A percentile compares a stretch with the other conserved stretches of the same genome.
phyloP scores from a whole-genome alignment of 2,329 filamentous ascomycete genomes.

The Ophiostoma ulmi region DNA sequence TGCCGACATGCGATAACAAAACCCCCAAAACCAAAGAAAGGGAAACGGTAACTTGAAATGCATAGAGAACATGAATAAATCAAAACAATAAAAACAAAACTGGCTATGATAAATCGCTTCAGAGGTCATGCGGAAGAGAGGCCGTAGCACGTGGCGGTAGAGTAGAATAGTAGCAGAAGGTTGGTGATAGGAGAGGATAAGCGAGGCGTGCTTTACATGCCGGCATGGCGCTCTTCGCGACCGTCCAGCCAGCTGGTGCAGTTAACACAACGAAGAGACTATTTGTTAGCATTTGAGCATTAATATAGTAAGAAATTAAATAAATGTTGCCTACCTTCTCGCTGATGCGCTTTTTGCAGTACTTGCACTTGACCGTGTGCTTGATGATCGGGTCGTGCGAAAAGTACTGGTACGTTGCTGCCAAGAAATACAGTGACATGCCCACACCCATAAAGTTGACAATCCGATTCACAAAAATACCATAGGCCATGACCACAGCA shows the following conservation, averaged over 20 bases:
- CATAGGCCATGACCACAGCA: slow-evolving; percentile 67
- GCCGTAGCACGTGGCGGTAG: neutral
- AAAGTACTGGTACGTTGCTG: slow-evolving; percentile 55
- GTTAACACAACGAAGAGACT: slow-evolving; percentile 45
- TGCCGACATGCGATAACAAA: neutral
- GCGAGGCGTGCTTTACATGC: slow-evolving; percentile 17
- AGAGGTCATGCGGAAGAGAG: neutral
- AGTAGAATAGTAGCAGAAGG: neutral
- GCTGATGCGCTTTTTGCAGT: slow-evolving; percentile 59
- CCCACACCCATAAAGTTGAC: slow-evolving; percentile 64
- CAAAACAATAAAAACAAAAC: slow-evolving; percentile 14
- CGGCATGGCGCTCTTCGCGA: slow-evolving; percentile 38
- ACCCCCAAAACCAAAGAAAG: no score
- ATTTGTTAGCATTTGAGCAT: neutral
- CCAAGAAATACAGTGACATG: slow-evolving; percentile 59
- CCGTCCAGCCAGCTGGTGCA: slow-evolving; percentile 51
- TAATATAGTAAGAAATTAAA: neutral
- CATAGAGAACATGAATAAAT: neutral
- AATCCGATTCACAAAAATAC: slow-evolving; percentile 57
- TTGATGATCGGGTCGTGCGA: slow-evolving; percentile 66
- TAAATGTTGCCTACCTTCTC: slow-evolving; percentile 48
- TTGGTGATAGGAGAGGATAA: neutral
- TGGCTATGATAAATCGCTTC: neutral
- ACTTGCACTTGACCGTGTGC: slow-evolving; percentile 62
- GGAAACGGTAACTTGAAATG: no score